These are phyloP conservation scores for Diversispora eburnea DNA, from an alignment of 192 early-diverging fungal species.

Conservation along the genomic window DNA sequence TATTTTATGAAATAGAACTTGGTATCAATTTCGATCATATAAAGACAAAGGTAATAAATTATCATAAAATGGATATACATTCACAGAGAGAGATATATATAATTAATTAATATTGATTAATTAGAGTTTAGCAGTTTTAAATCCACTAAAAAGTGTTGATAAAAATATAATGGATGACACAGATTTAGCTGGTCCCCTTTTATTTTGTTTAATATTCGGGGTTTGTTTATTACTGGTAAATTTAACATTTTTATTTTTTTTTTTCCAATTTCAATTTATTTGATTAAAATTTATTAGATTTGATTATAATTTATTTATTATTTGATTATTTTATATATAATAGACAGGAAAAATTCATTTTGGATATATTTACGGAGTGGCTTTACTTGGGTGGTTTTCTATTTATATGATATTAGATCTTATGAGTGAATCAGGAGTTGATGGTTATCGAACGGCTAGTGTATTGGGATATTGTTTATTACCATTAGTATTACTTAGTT, in stretches of 20 bases:
- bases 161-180: conserved; percentile 92
- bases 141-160: conserved; percentile 71
- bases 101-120: not conserved
- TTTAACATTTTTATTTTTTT: not conserved
- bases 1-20: conserved; percentile 60
- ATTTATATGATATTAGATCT: conserved; percentile 89
- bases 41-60: conserved; percentile 62
- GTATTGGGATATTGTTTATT: conserved; percentile 96
- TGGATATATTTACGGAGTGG: conserved; percentile 97
- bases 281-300: not conserved
- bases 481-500: conserved; percentile 89
- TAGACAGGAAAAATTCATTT: conserved; percentile 92
- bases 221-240: conserved; percentile 79
- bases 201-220: conserved; percentile 90
- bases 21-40: conserved; percentile 95
- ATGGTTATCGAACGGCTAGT: conserved; percentile 81
- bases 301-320: not conserved
- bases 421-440: conserved; percentile 89
- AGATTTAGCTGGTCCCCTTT: conserved; percentile 90
- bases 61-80: not conserved
- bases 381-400: conserved; percentile 77
- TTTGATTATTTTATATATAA: not conserved
- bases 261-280: not conserved
- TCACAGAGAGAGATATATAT: no score
- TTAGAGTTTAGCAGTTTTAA: conserved; percentile 78